Conservation (phyloP, 495 filamentous ascomycete species). For the Penicillium ucsense region DNA sequence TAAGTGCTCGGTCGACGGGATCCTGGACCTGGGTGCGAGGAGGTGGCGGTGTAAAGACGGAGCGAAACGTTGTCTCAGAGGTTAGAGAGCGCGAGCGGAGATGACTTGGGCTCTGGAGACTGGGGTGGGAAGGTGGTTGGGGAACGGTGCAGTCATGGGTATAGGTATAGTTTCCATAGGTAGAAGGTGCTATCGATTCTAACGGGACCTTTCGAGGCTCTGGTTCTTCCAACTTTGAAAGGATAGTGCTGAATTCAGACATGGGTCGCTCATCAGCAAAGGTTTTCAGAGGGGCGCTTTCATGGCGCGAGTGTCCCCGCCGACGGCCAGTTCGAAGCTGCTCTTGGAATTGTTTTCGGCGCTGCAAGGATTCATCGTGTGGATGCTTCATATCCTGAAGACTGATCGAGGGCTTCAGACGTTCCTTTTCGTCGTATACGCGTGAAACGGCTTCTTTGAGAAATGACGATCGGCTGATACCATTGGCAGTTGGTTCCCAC, state of each 20-base stretch:
- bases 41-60: constrained; percentile 9
- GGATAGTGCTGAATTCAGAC: constrained; percentile 32
- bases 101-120: constrained; percentile 7
- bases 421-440: constrained; percentile 46
- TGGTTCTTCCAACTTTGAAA: constrained; percentile 22
- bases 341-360: constrained; percentile 18
- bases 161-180: too few species aligned
- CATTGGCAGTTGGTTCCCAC: constrained; percentile 42
- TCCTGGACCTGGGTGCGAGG: constrained; percentile 38
- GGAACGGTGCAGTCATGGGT: too few species aligned
- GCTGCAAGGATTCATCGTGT: constrained; percentile 19
- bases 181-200: constrained; percentile 9
- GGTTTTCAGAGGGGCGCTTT: constrained; percentile 14
- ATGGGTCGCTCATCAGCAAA: constrained; percentile 38
- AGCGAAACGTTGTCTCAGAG: constrained; percentile 1
- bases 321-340: constrained; percentile 30
- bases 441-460: constrained; percentile 52
- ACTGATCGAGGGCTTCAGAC: constrained; percentile 7
- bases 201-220: neutral
- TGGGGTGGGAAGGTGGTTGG: constrained; percentile 1
- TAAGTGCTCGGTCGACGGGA: constrained; percentile 42
- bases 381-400: constrained; percentile 3
- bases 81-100: neutral
- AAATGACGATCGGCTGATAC: constrained; percentile 46
- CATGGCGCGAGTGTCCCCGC: constrained; percentile 16